Conservation (phyloP, 2,329 filamentous ascomycete species). For the Phyllosticta ampelicida region DNA sequence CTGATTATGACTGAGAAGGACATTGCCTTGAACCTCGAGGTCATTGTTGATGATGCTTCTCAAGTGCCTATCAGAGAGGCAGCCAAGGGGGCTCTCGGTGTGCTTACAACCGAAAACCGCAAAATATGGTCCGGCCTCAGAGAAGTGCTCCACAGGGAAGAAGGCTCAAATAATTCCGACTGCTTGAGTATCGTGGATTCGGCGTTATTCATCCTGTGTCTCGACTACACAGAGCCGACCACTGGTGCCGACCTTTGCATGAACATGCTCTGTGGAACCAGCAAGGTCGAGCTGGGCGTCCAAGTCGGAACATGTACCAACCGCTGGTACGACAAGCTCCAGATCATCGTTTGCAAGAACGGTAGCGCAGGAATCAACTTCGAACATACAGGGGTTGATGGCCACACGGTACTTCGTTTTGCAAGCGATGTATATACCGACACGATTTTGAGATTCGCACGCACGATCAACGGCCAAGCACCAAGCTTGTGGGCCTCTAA, state of each 20-base stretch:
- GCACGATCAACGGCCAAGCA: slow-evolving; percentile 88
- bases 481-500: slow-evolving; percentile 84
- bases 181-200: slow-evolving; percentile 93
- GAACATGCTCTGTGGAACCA: slow-evolving; percentile 97
- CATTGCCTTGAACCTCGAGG: slow-evolving; percentile 79
- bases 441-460: slow-evolving; percentile 89
- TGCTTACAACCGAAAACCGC: slow-evolving; percentile 90
- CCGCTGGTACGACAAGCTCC: slow-evolving; percentile 97
- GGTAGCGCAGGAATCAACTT: slow-evolving; percentile 98
- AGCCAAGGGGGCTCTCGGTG: slow-evolving; percentile 87
- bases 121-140: slow-evolving; percentile 90
- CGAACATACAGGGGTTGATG: slow-evolving; percentile 95
- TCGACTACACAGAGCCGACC: slow-evolving; percentile 82
- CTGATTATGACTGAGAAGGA: slow-evolving; percentile 97
- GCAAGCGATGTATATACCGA: slow-evolving; percentile 96
- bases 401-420: slow-evolving; percentile 91
- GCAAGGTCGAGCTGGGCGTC: slow-evolving; percentile 80
- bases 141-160: slow-evolving; percentile 76
- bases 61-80: slow-evolving; percentile 87
- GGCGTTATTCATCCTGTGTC: slow-evolving; percentile 79
- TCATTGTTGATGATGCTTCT: slow-evolving; percentile 81
- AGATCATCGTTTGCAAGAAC: slow-evolving; percentile 98
- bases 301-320: slow-evolving; percentile 98
- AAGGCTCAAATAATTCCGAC: slow-evolving; percentile 88
- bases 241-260: slow-evolving; percentile 80